Base-by-base conservation (phyloP, 768 basidiomycete genomes). In the Lepiota venenata region DNA sequence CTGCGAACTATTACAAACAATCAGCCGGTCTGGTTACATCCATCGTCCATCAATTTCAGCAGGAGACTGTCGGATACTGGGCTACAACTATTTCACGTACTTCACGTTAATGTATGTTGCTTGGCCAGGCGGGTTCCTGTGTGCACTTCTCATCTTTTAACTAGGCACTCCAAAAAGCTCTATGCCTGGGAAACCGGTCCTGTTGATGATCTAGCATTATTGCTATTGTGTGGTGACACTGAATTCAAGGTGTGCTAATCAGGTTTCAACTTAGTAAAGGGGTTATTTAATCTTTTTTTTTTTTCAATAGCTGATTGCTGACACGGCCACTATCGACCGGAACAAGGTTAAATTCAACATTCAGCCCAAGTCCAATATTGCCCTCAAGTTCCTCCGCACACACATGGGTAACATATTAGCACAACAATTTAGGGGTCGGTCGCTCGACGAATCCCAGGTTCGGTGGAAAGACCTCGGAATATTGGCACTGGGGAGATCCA, bases 131-230 rank as follows among this genome's bases (percentile, higher is more conserved):
- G 15, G 2, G 32, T n/a, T n/a, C 12, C n/a, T 22, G 7, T 43
- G 39, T 43, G 20, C 9, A 27, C 38, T 29, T 50, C 27, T 56
- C 27, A 50, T 20, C 11, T 9, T 47, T 1, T 52, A 36, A 56
- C 43, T 50, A 93, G 93, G 92, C 93, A 93, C 64, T 95, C 94
- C 6, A 97, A 93, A 71, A 93, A 84, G 66, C 70, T 95, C 22
- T 96, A 92, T 69, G 90, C 81, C 15, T 97, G 93, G 93, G 96
- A 98, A 69, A 93, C 88, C 0, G 85, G 91, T 5, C 91, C 93
- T 4, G 82, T 91, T 7, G 91, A 97, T 58, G 91, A 96, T 60
- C 68, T 90, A 22, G 82, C 91, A 3, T 67, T 98, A 48, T 64
- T 92, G 22, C 73, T 98, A 15, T 71, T 98, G 0, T 98, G 94